These are phyloP conservation scores for Phylloporus rhodoxanthus DNA, from an alignment of 768 basidiomycete species.

Conservation along the genomic window DNA sequence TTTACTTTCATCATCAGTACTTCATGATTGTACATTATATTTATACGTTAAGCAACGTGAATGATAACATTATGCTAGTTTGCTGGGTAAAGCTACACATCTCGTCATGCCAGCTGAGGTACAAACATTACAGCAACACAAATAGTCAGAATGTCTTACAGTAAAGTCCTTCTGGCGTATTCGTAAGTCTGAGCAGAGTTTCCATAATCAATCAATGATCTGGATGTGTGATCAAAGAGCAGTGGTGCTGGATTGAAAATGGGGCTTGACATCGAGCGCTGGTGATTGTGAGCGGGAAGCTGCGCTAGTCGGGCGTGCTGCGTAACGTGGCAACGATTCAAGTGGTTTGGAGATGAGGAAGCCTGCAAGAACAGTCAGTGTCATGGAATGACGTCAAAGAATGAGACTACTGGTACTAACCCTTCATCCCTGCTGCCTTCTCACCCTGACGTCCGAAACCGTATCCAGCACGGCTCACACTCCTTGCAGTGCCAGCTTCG, in stretches of 20 bases:
- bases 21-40: neutral
- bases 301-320: conserved; percentile 31
- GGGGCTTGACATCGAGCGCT: conserved; percentile 14
- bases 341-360: conserved; percentile 58
- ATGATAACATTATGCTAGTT: conserved; percentile 2
- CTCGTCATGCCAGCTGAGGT: conserved; percentile 17
- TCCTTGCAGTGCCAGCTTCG: conserved; percentile 20
- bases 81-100: conserved; percentile 25
- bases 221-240: conserved; percentile 20
- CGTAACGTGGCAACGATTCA: conserved; percentile 58
- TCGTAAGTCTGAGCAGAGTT: conserved; percentile 6
- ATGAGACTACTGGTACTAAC: conserved; percentile 32
- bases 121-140: conserved; percentile 14
- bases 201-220: conserved; percentile 19
- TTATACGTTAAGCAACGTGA: neutral
- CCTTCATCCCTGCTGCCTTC: conserved; percentile 60
- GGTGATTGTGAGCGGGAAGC: conserved; percentile 22
- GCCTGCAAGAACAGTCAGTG: conserved; percentile 27
- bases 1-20: neutral
- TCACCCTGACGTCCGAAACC: conserved; percentile 82
- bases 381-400: neutral
- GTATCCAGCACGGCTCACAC: conserved; percentile 43
- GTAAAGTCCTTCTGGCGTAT: conserved; percentile 14
- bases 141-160: conserved; percentile 7
- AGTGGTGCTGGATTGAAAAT: conserved; percentile 25